phyloP scores from a whole-genome alignment of 208 protist genomes.

The Lotmaria passim region DNA sequence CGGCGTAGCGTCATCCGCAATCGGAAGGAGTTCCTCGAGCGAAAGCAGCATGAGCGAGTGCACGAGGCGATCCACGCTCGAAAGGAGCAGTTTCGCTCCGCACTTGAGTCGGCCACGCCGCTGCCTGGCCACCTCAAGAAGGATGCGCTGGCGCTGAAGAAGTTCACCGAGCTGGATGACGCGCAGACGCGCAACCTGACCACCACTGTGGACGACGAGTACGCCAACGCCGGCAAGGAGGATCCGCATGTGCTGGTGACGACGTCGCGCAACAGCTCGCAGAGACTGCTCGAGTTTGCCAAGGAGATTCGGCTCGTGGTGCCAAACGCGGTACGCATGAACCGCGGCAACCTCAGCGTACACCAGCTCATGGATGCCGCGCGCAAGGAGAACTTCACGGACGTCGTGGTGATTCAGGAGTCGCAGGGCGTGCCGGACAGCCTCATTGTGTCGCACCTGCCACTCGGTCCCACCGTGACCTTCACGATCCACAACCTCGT shows the following conservation, averaged over 20 bases:
- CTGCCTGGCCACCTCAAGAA: conserved; percentile 88
- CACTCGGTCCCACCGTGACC: conserved; percentile 98
- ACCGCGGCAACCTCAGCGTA: conserved; percentile 96
- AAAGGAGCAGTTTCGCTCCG: conserved; percentile 87
- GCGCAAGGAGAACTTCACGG: conserved; percentile 94
- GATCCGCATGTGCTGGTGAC: conserved; percentile 99
- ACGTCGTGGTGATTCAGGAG: conserved; percentile 99
- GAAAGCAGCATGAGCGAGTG: conserved; percentile 81
- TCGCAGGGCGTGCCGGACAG: conserved; percentile 97
- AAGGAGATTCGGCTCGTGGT: conserved; percentile 99
- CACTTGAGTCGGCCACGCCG: conserved; percentile 74
- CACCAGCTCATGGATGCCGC: conserved; percentile 96
- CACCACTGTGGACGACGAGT: conserved; percentile 97
- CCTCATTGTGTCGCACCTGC: conserved; percentile 98
- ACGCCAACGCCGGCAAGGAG: conserved; percentile 93
- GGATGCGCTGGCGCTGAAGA: conserved; percentile 84
- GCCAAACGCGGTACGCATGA: conserved; percentile 98
- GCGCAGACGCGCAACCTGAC: conserved; percentile 65
- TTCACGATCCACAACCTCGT: conserved; percentile 98
- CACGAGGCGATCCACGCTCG: conserved; percentile 74
- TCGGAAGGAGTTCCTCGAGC: conserved; percentile 90
- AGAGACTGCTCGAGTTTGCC: conserved; percentile 97
- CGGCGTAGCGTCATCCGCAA: conserved; percentile 81
- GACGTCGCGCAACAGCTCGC: conserved; percentile 97
- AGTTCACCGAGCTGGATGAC: conserved; percentile 91